phyloP scores from a whole-genome alignment of 2,329 filamentous ascomycete genomes.

The Phialophora verrucosa region DNA sequence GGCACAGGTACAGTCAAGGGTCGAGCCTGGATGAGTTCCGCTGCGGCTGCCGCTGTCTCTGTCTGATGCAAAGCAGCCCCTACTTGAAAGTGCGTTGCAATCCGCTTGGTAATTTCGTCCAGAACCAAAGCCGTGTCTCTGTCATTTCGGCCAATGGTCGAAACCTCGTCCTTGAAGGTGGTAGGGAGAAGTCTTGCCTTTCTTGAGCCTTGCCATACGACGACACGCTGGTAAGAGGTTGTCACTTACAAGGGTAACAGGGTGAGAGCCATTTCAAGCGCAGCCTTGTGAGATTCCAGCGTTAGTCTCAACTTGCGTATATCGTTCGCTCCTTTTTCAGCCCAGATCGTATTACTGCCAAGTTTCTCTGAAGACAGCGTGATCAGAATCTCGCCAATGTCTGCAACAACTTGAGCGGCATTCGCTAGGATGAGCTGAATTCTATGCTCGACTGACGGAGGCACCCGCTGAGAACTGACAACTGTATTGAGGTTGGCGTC shows the following conservation, averaged over 20 bases:
- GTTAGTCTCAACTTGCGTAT: neutral
- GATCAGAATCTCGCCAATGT: neutral
- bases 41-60: too few relatives aligned
- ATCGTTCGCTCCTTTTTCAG: neutral
- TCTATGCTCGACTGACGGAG: neutral
- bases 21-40: neutral
- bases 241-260: neutral
- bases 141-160: too few relatives aligned
- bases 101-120: too few relatives aligned
- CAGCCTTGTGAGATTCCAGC: neutral
- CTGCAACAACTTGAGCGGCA: neutral
- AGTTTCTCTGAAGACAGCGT: neutral
- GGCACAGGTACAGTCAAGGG: too few relatives aligned
- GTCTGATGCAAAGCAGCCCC: too few relatives aligned
- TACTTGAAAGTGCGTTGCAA: too few relatives aligned
- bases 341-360: neutral
- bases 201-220: neutral
- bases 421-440: neutral
- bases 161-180: too few relatives aligned
- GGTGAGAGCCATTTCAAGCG: neutral
- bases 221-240: neutral
- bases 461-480: neutral
- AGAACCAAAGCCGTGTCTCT: too few relatives aligned
- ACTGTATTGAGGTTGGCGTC: neutral
- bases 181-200: neutral